phyloP scores from a whole-genome alignment of 805 yeast species.

The Lachancea nothofagi region DNA sequence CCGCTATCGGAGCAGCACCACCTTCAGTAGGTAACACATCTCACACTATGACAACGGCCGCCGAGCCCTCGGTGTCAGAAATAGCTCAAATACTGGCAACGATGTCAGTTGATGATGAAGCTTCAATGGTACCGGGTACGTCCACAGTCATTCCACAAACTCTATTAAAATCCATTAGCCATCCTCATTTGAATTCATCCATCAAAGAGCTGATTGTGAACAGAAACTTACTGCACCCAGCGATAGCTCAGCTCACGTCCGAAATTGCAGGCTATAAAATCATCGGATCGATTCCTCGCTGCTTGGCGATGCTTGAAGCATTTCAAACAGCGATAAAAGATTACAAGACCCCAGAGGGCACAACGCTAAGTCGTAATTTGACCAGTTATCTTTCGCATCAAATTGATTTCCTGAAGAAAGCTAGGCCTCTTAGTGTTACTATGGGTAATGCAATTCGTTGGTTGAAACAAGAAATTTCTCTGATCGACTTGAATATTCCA shows the following conservation, averaged over 20 bases:
- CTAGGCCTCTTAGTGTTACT: conserved; percentile 84
- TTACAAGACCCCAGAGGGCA: conserved; percentile 78
- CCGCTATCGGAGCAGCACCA: conserved; percentile 14
- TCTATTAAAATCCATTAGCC: conserved; percentile 27
- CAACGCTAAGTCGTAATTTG: conserved; percentile 80
- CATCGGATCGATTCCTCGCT: conserved; percentile 85
- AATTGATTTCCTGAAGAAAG: conserved; percentile 84
- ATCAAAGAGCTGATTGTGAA: conserved; percentile 31
- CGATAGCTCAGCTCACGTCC: conserved; percentile 69
- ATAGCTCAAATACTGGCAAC: conserved; percentile 17
- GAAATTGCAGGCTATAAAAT: conserved; percentile 78
- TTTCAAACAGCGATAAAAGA: conserved; percentile 75
- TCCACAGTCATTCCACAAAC: conserved; percentile 41
- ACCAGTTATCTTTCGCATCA: conserved; percentile 86
- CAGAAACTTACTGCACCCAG: conserved; percentile 72
- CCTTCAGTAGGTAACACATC: conserved; percentile 9
- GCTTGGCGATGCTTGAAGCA: conserved; percentile 76
- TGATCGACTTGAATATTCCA: conserved; percentile 63
- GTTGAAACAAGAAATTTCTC: conserved; percentile 90
- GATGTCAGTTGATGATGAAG: conserved; percentile 25
- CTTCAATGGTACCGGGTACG: conserved; percentile 37
- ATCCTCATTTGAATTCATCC: conserved; percentile 26
- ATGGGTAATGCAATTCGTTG: conserved; percentile 98
- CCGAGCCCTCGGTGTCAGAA: conserved; percentile 9
- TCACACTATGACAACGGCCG: conserved; percentile 4